Conservation (phyloP, 768 basidiomycete species). For the Mycena maculata region DNA sequence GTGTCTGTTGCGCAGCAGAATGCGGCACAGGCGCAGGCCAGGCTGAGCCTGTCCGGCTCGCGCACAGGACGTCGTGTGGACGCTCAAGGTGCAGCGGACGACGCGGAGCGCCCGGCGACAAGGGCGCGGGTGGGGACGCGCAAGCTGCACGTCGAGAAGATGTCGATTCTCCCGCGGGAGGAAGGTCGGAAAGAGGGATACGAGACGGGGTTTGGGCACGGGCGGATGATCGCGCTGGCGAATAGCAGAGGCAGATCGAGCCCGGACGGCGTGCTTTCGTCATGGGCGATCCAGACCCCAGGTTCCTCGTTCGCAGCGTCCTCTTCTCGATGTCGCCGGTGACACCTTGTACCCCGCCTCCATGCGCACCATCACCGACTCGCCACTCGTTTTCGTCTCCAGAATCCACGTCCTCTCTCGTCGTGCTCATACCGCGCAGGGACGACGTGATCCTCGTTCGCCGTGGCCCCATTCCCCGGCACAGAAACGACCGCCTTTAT, state of each 20-base stretch:
- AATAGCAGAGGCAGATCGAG: slow-evolving; percentile 1
- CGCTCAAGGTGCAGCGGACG: slow-evolving; percentile 28
- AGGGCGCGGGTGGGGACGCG: slow-evolving; percentile 64
- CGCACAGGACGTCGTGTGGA: slow-evolving; percentile 8
- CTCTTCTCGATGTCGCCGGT: no score
- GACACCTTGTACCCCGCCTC: no score
- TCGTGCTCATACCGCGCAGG: no score
- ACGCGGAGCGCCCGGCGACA: slow-evolving; percentile 43
- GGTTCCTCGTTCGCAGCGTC: no score
- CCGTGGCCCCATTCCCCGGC: no score
- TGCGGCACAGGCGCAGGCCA: slow-evolving; percentile 22
- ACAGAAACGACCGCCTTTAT: no score
- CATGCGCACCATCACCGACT: no score
- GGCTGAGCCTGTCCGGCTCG: slow-evolving; percentile 16
- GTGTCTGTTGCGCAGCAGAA: slow-evolving; percentile 13
- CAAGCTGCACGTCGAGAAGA: slow-evolving; percentile 64
- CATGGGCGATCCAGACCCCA: no score
- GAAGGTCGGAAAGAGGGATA: slow-evolving; percentile 61
- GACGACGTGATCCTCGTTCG: no score
- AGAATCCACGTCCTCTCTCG: no score
- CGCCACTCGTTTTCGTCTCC: no score
- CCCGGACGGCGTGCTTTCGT: no score
- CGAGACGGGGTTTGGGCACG: slow-evolving; percentile 64
- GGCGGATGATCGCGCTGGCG: slow-evolving; percentile 41
- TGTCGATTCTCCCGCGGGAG: slow-evolving; percentile 63